Percentiles rank a stretch among this genome's conserved stretches.
phyloP scores from a whole-genome alignment of 306 rosid genomes.

The Begonia fuchsioides region DNA sequence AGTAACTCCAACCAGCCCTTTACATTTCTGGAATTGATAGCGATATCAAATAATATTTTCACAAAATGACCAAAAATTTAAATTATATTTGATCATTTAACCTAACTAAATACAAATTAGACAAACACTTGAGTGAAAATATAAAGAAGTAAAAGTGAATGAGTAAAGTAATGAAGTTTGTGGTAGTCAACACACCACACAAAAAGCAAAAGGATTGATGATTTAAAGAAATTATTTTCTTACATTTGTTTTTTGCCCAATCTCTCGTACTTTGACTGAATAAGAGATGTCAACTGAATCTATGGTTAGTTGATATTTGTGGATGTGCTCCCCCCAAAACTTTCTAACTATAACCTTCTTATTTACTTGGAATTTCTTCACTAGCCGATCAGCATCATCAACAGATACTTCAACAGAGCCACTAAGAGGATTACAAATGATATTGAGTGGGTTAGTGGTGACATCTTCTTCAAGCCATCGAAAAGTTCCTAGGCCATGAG shows the following conservation, averaged over 20 bases:
- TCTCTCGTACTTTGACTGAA: constrained; percentile 48
- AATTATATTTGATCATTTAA: no score
- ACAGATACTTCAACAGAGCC: constrained; percentile 69
- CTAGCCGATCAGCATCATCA: constrained; percentile 40
- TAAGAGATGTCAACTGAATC: constrained; percentile 31
- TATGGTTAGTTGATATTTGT: constrained; percentile 28
- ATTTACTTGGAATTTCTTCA: constrained; percentile 45
- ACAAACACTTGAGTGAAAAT: no score
- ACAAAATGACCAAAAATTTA: no score
- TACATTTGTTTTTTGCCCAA: constrained; percentile 52
- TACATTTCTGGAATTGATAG: no score
- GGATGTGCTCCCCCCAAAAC: constrained; percentile 32
- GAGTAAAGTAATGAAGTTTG: no score
- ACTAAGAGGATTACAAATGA: constrained; percentile 37
- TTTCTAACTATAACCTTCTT: constrained; percentile 22
- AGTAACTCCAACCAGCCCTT: no score
- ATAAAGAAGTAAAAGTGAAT: no score
- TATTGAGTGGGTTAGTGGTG: constrained; percentile 33
- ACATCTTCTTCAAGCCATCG: constrained; percentile 82
- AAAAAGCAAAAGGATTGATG: no score
- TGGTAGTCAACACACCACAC: no score
- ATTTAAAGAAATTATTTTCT: constrained; percentile 8
- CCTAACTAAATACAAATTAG: no score
- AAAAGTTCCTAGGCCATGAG: constrained; percentile 91
- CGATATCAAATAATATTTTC: no score